These are phyloP conservation scores for Podospora comata DNA, from an alignment of 495 filamentous ascomycete species.

Conservation along the genomic window DNA sequence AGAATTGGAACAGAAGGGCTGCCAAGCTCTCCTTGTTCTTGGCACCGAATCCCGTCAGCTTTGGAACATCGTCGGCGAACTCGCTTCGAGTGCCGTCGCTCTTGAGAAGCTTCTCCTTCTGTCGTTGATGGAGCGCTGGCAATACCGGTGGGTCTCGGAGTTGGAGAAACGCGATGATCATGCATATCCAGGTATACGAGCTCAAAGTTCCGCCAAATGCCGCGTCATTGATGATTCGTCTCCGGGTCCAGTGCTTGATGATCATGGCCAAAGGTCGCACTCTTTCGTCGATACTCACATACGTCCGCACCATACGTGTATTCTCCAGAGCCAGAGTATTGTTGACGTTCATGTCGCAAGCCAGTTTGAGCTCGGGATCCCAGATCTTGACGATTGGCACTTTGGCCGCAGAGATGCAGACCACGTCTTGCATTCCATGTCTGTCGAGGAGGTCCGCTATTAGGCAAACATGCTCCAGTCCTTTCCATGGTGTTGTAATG, in stretches of 20 bases:
- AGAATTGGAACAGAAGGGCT: slow-evolving; percentile 86
- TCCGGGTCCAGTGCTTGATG: slow-evolving; percentile 94
- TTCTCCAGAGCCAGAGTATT: slow-evolving; percentile 93
- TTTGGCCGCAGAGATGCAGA: slow-evolving; percentile 89
- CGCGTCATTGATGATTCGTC: slow-evolving; percentile 93
- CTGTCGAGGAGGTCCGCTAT: slow-evolving; percentile 78
- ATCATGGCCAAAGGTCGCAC: slow-evolving; percentile 93
- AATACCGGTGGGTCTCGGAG: slow-evolving; percentile 82
- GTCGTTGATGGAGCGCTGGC: slow-evolving; percentile 77
- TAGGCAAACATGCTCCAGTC: slow-evolving; percentile 80
- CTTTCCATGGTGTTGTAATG: slow-evolving; percentile 83
- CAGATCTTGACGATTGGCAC: slow-evolving; percentile 99
- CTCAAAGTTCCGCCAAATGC: slow-evolving; percentile 91
- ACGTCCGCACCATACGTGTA: slow-evolving; percentile 96
- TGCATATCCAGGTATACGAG: slow-evolving; percentile 99
- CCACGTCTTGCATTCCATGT: slow-evolving; percentile 92
- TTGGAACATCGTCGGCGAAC: slow-evolving; percentile 81
- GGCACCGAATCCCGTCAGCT: slow-evolving; percentile 67
- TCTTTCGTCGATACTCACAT: slow-evolving; percentile 88
- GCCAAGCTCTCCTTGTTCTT: slow-evolving; percentile 81
- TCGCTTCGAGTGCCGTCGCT: slow-evolving; percentile 62
- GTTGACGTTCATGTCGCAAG: slow-evolving; percentile 99
- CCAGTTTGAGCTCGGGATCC: slow-evolving; percentile 86
- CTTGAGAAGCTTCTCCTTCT: slow-evolving; percentile 57
- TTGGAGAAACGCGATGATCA: slow-evolving; percentile 96